These are phyloP conservation scores for Coprinellus aureogranulatus DNA, from an alignment of 768 basidiomycete species.

Conservation along the genomic window DNA sequence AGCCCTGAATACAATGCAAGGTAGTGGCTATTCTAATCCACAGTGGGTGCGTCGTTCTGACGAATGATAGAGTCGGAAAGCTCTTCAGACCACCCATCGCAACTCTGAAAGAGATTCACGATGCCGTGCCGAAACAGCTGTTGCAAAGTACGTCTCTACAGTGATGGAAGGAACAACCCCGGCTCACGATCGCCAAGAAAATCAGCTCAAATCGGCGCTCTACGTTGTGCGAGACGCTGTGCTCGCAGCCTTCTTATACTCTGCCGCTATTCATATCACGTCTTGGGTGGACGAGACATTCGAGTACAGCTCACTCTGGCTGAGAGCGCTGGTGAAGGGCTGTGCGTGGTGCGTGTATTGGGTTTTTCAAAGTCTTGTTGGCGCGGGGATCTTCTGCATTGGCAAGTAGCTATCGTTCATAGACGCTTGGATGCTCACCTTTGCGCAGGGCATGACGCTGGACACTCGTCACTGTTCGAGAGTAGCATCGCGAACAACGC, in stretches of 20 bases:
- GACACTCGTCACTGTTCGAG: conserved; percentile 41
- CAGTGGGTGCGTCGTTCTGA: not conserved
- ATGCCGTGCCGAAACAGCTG: conserved; percentile 53
- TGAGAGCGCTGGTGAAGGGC: conserved; percentile 28
- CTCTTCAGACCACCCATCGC: conserved; percentile 50
- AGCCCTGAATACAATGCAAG: conserved; percentile 5
- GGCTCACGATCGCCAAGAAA: conserved; percentile 23
- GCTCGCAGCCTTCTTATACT: conserved; percentile 41
- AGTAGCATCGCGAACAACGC: conserved; percentile 36
- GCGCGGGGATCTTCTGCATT: conserved; percentile 52
- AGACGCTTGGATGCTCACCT: not conserved
- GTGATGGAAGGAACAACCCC: not conserved
- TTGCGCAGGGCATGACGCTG: conserved; percentile 42
- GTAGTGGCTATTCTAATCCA: conserved; percentile 21
- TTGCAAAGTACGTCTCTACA: conserved; percentile 33
- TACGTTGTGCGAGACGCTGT: conserved; percentile 47
- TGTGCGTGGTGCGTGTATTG: conserved; percentile 48
- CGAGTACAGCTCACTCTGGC: conserved; percentile 33
- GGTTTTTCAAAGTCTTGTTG: conserved; percentile 50
- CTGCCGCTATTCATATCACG: conserved; percentile 42
- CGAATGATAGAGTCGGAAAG: conserved; percentile 31
- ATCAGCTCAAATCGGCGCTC: conserved; percentile 34
- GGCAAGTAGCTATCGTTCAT: conserved; percentile 29
- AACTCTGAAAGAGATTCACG: conserved; percentile 52
- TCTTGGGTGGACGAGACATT: conserved; percentile 35